Evolutionary conservation across 106 monocot species (phyloP).

Genomic region (Allium sativum): DNA sequence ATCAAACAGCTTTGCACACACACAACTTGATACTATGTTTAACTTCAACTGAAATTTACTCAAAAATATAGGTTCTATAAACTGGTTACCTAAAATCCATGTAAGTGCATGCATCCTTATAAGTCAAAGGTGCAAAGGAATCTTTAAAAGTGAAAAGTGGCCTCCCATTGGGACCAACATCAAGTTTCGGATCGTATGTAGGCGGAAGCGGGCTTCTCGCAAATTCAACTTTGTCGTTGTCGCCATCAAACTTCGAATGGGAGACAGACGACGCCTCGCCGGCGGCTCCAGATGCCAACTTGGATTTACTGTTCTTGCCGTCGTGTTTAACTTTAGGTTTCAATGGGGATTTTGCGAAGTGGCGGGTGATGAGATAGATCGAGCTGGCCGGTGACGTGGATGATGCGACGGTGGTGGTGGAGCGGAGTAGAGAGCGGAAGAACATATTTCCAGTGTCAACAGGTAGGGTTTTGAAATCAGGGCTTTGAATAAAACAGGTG

Average conservation of each 20-base stretch:
- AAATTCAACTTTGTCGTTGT: slow-evolving; percentile 39
- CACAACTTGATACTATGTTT: too few relatives aligned
- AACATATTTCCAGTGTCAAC: neutral
- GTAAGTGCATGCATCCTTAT: slow-evolving; percentile 43
- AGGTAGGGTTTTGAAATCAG: neutral
- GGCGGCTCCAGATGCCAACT: slow-evolving; percentile 19
- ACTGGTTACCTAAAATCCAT: slow-evolving; percentile 60
- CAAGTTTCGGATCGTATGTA: slow-evolving; percentile 58
- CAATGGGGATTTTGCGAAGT: slow-evolving; percentile 1
- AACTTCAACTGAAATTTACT: neutral
- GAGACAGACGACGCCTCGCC: slow-evolving; percentile 7
- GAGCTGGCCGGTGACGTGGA: neutral
- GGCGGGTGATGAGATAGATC: neutral
- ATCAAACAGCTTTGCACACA: too few relatives aligned
- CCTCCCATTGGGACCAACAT: slow-evolving; percentile 66
- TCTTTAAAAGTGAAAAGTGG: slow-evolving; percentile 57
- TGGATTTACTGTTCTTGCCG: slow-evolving; percentile 15
- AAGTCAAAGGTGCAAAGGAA: slow-evolving; percentile 42
- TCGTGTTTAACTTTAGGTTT: slow-evolving; percentile 3
- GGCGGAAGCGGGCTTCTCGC: slow-evolving; percentile 52
- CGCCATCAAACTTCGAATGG: slow-evolving; percentile 15
- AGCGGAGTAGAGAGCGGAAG: slow-evolving; percentile 3
- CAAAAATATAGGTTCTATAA: neutral
- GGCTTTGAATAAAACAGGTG: neutral
- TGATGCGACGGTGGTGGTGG: neutral